Percentiles rank a stretch among this genome's conserved stretches.
These are phyloP conservation scores for Hondaea fermentalgiana DNA, from an alignment of 108 stramenopile genomes.

Conservation along the genomic window DNA sequence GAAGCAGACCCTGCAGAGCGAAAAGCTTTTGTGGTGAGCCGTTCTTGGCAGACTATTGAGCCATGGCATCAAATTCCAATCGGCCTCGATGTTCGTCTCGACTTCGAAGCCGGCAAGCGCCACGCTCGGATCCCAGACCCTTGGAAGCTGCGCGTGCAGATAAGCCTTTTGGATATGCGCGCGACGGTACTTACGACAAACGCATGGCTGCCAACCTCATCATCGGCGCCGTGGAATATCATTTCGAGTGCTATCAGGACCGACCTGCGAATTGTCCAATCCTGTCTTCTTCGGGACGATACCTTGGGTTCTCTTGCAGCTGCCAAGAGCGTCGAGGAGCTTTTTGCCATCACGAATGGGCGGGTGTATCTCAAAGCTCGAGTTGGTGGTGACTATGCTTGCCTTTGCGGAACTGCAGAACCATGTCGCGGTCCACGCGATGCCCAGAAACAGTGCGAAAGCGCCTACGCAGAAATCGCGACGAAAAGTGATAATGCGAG, in stretches of 20 bases:
- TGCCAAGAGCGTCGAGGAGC: background rate
- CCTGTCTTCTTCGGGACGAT: background rate
- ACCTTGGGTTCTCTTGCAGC: background rate
- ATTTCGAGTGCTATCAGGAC: background rate
- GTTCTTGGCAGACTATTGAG: background rate
- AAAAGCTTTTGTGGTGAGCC: background rate
- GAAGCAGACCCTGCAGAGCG: background rate
- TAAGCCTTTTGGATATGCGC: background rate
- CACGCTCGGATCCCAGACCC: background rate
- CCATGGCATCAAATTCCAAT: background rate
- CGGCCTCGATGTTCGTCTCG: background rate
- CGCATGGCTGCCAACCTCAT: background rate
- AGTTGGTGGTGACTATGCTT: background rate
- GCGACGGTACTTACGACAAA: background rate
- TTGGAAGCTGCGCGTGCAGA: background rate
- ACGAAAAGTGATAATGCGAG: background rate
- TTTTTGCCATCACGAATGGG: background rate
- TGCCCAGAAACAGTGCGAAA: background rate
- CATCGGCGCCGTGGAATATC: background rate
- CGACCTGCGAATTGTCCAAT: background rate
- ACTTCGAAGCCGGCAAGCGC: background rate
- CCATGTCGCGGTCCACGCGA: background rate
- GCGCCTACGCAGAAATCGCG: background rate
- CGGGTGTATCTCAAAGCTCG: background rate
- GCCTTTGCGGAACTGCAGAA: background rate